Conservation (phyloP, 345 rosid genomes). For the Dipteronia sinensis region DNA sequence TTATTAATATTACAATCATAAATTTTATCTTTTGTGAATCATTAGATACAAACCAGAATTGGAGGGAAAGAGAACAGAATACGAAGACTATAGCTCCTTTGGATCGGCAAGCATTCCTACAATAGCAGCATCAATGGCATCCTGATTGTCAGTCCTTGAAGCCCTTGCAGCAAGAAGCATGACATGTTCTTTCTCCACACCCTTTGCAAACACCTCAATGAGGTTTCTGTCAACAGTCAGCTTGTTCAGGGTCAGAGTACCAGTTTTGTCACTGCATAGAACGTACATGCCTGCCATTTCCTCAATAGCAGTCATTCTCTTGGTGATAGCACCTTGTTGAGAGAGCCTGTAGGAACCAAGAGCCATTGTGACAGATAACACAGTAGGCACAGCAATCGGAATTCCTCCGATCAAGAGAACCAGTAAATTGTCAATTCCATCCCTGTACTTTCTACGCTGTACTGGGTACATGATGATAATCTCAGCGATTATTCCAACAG, state of each 20-base stretch:
- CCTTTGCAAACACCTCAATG: conserved; percentile 74
- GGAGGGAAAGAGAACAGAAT: background rate
- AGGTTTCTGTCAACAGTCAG: conserved; percentile 73
- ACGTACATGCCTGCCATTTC: conserved; percentile 99
- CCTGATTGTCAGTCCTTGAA: conserved; percentile 85
- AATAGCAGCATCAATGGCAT: conserved; percentile 88
- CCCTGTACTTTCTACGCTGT: conserved; percentile 69
- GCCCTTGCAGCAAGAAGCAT: conserved; percentile 88
- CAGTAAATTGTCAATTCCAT: conserved; percentile 81
- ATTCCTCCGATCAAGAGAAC: conserved; percentile 94
- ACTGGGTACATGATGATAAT: conserved; percentile 79
- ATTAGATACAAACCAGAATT: conserved; percentile 6
- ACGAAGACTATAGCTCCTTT: conserved; percentile 57
- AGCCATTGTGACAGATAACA: conserved; percentile 95
- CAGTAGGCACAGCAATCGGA: conserved; percentile 95
- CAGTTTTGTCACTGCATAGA: conserved; percentile 91
- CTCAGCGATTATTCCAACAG: conserved; percentile 65
- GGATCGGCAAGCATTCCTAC: conserved; percentile 97
- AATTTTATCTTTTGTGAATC: background rate
- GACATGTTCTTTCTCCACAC: conserved; percentile 70
- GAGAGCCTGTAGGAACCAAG: conserved; percentile 91
- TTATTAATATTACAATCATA: background rate
- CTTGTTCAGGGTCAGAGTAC: conserved; percentile 83
- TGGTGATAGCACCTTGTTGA: conserved; percentile 85
- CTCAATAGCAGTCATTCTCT: conserved; percentile 96